Evolutionary conservation across 1,139 yeast species (phyloP).

Genomic region (Hyphopichia khmerensis): DNA sequence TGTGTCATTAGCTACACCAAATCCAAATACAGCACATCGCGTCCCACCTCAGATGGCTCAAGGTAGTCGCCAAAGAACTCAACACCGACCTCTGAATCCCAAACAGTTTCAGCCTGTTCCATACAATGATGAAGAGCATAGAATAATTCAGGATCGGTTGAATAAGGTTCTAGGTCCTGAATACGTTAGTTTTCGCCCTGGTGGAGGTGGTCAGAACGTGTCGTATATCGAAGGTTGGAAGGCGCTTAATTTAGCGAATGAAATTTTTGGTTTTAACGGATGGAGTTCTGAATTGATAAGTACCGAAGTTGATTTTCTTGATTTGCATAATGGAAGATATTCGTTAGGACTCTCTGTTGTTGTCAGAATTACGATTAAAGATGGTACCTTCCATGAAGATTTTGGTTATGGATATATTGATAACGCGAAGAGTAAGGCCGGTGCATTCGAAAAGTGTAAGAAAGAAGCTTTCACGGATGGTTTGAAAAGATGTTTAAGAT

Average conservation of each 20-base stretch:
- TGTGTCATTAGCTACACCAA: not conserved
- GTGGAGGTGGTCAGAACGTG: constrained; percentile 68
- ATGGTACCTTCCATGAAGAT: constrained; percentile 79
- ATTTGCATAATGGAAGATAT: constrained; percentile 53
- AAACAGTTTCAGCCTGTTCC: constrained; percentile 24
- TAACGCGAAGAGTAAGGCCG: constrained; percentile 65
- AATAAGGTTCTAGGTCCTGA: constrained; percentile 85
- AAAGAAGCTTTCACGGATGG: constrained; percentile 85
- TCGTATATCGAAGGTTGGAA: constrained; percentile 82
- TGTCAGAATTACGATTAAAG: constrained; percentile 67
- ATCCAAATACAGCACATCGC: not conserved
- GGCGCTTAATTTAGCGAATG: constrained; percentile 74
- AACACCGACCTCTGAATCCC: constrained; percentile 1
- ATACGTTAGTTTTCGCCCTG: constrained; percentile 77
- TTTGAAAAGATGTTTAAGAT: constrained; percentile 69
- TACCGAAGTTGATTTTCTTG: constrained; percentile 70
- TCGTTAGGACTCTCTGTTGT: constrained; percentile 69
- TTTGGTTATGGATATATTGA: constrained; percentile 80
- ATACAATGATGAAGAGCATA: constrained; percentile 40
- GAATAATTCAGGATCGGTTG: constrained; percentile 41
- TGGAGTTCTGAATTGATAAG: constrained; percentile 73
- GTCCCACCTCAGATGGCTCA: not conserved
- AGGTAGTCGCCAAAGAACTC: not conserved
- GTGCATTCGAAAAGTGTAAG: constrained; percentile 78
- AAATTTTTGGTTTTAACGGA: constrained; percentile 78